Percentiles rank a stretch among this genome's conserved stretches.
These are phyloP conservation scores for Saturnispora galanensis DNA, from an alignment of 805 yeast species.

Conservation along the genomic window DNA sequence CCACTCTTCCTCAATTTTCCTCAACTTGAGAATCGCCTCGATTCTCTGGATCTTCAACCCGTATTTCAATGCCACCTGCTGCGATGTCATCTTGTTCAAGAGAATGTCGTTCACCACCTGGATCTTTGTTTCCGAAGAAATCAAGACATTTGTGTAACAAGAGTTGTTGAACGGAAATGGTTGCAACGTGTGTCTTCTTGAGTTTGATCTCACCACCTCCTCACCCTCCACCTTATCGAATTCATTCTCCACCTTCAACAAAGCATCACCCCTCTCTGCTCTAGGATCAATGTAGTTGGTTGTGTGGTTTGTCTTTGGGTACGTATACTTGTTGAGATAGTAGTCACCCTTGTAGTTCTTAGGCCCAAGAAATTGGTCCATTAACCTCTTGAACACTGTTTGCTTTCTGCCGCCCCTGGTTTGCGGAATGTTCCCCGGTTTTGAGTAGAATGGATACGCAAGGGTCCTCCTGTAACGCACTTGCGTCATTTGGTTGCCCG, in stretches of 20 bases:
- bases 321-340: conserved; percentile 61
- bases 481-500: conserved; percentile 30
- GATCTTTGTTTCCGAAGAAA: conserved; percentile 50
- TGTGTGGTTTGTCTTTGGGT: conserved; percentile 53
- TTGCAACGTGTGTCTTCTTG: conserved; percentile 30
- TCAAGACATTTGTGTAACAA: conserved; percentile 55
- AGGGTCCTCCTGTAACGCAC: conserved; percentile 41
- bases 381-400: conserved; percentile 49
- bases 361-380: conserved; percentile 76
- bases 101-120: conserved; percentile 44
- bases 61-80: conserved; percentile 66
- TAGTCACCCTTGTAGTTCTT: conserved; percentile 77
- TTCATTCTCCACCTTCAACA: conserved; percentile 15
- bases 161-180: conserved; percentile 77
- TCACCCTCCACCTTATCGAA: conserved; percentile 10
- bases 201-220: conserved; percentile 14
- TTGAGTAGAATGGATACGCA: conserved; percentile 46
- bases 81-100: conserved; percentile 46
- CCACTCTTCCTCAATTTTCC: conserved; percentile 56
- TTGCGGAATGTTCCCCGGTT: conserved; percentile 32
- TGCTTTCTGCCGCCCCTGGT: conserved; percentile 28
- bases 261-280: conserved; percentile 31
- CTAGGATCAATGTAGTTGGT: conserved; percentile 66
- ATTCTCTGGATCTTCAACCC: conserved; percentile 79
- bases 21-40: conserved; percentile 74